phyloP scores from a whole-genome alignment of 352 stramenopile genomes.

The Saprolegnia diclina region DNA sequence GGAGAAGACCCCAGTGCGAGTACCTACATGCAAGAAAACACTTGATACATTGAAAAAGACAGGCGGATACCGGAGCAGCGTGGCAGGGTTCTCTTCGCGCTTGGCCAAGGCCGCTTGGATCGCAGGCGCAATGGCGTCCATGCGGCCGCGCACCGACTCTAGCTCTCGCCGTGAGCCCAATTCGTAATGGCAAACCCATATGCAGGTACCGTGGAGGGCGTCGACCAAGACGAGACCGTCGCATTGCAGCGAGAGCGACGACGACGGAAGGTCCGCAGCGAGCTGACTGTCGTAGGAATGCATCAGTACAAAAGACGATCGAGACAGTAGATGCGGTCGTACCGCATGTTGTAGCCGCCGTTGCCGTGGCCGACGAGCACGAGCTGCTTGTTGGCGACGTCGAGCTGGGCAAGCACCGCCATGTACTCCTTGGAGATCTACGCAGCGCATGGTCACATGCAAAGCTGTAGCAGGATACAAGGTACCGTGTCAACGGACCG shows the following conservation, averaged over 20 bases:
- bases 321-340: neutral
- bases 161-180: neutral
- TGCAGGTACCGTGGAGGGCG: conserved; percentile 43
- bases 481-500: conserved; percentile 46
- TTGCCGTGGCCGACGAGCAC: conserved; percentile 67
- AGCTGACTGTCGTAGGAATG: neutral
- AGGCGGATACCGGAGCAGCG: conserved; percentile 33
- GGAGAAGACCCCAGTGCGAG: conserved; percentile 54
- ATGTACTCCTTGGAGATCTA: conserved; percentile 62
- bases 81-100: conserved; percentile 62
- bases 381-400: conserved; percentile 43
- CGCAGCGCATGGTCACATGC: too few species aligned
- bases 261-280: neutral
- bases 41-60: too few species aligned
- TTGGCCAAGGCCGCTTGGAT: conserved; percentile 45
- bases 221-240: conserved; percentile 69
- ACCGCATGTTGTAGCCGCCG: conserved; percentile 79
- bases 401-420: conserved; percentile 48
- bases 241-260: conserved; percentile 32
- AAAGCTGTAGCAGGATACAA: neutral
- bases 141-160: conserved; percentile 54
- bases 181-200: neutral
- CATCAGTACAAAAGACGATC: too few species aligned
- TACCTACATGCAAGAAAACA: neutral
- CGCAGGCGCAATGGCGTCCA: conserved; percentile 56